A percentile compares a stretch with the other conserved stretches of the same genome.
Conservation (phyloP, 2,329 filamentous ascomycete species). For the Colletotrichum siamense region DNA sequence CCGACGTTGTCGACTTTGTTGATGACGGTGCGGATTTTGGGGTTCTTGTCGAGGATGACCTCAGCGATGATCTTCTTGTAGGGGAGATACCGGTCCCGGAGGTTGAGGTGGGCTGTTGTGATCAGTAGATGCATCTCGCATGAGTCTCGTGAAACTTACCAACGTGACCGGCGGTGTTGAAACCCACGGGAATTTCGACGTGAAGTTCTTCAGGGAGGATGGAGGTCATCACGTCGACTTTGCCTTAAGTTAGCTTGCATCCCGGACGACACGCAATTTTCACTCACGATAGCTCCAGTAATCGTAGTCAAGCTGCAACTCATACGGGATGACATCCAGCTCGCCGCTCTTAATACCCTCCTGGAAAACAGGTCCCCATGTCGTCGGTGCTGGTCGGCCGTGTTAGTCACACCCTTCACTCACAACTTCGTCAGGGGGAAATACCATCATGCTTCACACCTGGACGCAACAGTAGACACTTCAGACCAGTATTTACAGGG, state of each 20-base stretch:
- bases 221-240: constrained; percentile 82
- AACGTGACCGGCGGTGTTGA: constrained; percentile 88
- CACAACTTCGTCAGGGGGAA: neutral
- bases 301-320: constrained; percentile 79
- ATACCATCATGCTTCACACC: constrained; percentile 59
- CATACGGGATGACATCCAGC: constrained; percentile 75
- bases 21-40: constrained; percentile 83
- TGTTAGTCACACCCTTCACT: neutral
- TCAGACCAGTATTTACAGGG: constrained; percentile 64
- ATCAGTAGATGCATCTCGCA: constrained; percentile 21
- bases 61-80: constrained; percentile 88
- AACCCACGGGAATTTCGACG: constrained; percentile 83
- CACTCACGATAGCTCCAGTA: constrained; percentile 81
- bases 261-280: no score
- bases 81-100: constrained; percentile 80
- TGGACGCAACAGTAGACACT: constrained; percentile 66
- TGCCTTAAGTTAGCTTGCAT: neutral
- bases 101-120: constrained; percentile 80
- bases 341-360: constrained; percentile 73
- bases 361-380: constrained; percentile 75
- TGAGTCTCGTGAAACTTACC: constrained; percentile 50
- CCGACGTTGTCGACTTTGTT: constrained; percentile 95
- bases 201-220: constrained; percentile 82
- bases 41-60: constrained; percentile 90
- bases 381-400: constrained; percentile 62